Percentiles rank a stretch among this genome's conserved stretches.
Evolutionary conservation across 345 rosid species (phyloP).

Genomic region (Rhodamnia rubescens): DNA sequence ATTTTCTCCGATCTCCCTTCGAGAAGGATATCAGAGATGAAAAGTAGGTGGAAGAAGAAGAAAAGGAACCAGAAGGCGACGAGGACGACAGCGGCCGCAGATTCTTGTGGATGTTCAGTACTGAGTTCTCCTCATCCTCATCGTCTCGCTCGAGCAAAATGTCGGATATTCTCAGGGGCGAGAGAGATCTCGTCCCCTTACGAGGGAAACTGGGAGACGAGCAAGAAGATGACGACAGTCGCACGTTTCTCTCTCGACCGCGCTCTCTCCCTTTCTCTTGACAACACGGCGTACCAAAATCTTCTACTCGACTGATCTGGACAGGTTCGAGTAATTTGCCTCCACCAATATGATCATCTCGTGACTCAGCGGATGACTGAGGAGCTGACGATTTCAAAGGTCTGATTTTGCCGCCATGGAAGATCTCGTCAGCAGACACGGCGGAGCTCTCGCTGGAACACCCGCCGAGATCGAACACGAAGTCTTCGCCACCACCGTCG

Average conservation of each 20-base stretch:
- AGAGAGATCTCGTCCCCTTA: conserved; percentile 24
- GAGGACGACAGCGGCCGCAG: not conserved
- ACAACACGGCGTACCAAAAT: not conserved
- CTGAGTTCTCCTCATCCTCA: not conserved
- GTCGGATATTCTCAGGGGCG: conserved; percentile 18
- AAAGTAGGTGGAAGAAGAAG: not conserved
- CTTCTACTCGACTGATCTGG: not conserved
- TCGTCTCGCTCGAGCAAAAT: conserved; percentile 5
- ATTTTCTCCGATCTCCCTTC: not conserved
- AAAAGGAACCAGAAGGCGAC: not conserved
- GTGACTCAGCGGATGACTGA: conserved; percentile 8
- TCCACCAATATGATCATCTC: not conserved
- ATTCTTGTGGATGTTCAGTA: not conserved
- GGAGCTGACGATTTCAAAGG: conserved; percentile 19
- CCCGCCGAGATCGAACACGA: conserved; percentile 23
- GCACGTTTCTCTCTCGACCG: conserved; percentile 5
- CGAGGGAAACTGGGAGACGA: conserved; percentile 9
- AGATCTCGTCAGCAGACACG: conserved; percentile 40
- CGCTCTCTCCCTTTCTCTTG: not conserved
- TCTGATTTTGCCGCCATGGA: conserved; percentile 35
- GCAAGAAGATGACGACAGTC: conserved; percentile 11
- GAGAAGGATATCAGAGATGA: conserved; percentile 2
- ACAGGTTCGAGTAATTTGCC: not conserved
- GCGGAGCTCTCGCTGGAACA: conserved; percentile 4
- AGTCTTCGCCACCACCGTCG: not conserved